Percentiles rank a stretch among this genome's conserved stretches.
These are phyloP conservation scores for Pythium biforme DNA, from an alignment of 352 stramenopile species.

Conservation along the genomic window DNA sequence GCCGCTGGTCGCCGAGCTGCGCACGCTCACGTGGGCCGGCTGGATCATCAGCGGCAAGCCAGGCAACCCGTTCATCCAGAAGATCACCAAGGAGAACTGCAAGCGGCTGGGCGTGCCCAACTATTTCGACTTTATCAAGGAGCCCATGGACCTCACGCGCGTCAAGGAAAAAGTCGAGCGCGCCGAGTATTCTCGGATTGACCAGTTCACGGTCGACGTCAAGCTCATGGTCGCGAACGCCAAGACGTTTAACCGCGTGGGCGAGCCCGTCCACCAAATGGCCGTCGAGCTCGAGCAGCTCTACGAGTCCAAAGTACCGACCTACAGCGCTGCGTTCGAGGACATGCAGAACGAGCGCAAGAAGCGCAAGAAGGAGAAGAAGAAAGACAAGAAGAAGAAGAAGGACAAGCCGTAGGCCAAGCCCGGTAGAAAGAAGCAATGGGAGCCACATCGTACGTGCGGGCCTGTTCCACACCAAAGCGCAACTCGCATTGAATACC, in stretches of 20 bases:
- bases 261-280: conserved; percentile 83
- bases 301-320: conserved; percentile 64
- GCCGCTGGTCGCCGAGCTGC: conserved; percentile 61
- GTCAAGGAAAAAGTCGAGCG: conserved; percentile 84
- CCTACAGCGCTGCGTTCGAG: conserved; percentile 72
- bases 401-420: conserved; percentile 56
- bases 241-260: conserved; percentile 83
- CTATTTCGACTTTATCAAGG: conserved; percentile 85
- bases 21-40: conserved; percentile 62
- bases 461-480: background rate
- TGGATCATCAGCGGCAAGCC: conserved; percentile 77
- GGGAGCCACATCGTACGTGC: background rate
- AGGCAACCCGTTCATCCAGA: conserved; percentile 79
- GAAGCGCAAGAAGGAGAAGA: conserved; percentile 89
- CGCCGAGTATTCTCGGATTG: conserved; percentile 70
- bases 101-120: conserved; percentile 78
- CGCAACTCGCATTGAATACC: too few relatives aligned
- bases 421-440: background rate
- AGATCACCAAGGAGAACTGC: conserved; percentile 86
- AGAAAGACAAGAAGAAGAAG: conserved; percentile 90
- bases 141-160: conserved; percentile 79
- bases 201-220: conserved; percentile 75
- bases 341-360: conserved; percentile 78
- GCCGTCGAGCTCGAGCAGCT: conserved; percentile 76
- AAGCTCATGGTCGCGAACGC: conserved; percentile 81